Base-by-base conservation (phyloP, 225 moss, liverwort and hornwort species). In the Physcomitrium patens region DNA sequence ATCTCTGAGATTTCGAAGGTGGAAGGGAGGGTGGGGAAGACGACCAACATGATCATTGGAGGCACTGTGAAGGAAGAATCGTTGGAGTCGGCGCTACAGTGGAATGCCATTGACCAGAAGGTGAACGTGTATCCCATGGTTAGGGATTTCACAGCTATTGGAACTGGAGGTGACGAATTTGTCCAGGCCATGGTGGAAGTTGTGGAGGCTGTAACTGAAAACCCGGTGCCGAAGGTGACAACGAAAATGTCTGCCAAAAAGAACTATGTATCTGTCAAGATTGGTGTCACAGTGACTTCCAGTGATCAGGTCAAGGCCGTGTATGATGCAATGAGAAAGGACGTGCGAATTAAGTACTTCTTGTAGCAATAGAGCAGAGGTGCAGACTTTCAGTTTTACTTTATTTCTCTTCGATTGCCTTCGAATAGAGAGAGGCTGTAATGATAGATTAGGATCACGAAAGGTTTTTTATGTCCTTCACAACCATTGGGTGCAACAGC, bases 71-170 rank as follows among this genome's bases (percentile, higher is more conserved):
- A 82, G 19, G 73, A 82, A 15, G 76, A 82, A 47, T 72, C 84
- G 0, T 37, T 37, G 31, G 31, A 37, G 84, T 60, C 23, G 43
- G 67, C 6, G 76, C 31, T 37, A 37, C 31, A 89, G 70, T 89
- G 89, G 89, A 80, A 84, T 49, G 75, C 73, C 0, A 84, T 89
- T 23, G 89, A 88, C 48, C 85, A 88, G 73, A 85, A 88, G 70
- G 88, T 88, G 72, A 88, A 88, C 64, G 80, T 82, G 42, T 88
- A 88, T 27, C 88, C 88, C 12, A 88, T 88, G 88, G 76, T 73
- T 16, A 65, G 84, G 46, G 86, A 84, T 5, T 89, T 89, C 62
- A 89, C 89, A 0, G 89, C 86, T 0, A 89, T 89, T 19, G 89
- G 89, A 10, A 80, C 77, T 1, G 89, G 89, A 20, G 89, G 89